Evolutionary conservation across 73 alveolate genomes (phyloP), one percentile per base, ranked within the genome.

Genomic region (Paramecium bursaria): DNA sequence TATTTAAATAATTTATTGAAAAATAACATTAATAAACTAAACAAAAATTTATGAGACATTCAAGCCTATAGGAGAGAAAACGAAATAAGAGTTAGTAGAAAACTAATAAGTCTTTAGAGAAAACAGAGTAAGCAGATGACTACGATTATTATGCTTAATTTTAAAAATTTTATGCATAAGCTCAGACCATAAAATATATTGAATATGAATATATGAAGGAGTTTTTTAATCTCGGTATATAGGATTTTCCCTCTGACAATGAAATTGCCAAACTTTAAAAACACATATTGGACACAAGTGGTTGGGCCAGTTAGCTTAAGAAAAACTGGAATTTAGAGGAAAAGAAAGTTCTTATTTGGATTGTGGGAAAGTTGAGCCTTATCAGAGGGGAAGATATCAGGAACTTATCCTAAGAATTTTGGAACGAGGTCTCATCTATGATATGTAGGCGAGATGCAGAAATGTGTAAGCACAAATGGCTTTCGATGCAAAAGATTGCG

Each of bases 161-260:
- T 39, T 39, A 39, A 39, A 39, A 39, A 5, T 39, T 39, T 11
- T 39, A 7, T 5, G 49, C 11, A 11, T 5, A 7, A 7, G 5
- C 49, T 11, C 14, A 39, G 49, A 11, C 14, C 11, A 39, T 39
- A 7, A 7, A 39, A 39, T 39, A 7, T 11, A 39, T 7, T 67
- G 44, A 67, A 21, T 67, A 39, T 17, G 82, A 67, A 67, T 42
- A 35, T 35, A 67, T 67, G 82, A 67, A 67, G 35, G 82, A 67
- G 27, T 67, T 67, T 19, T 67, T 33, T 10, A 67, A 67, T 67
- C 22, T 67, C 11, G 82, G 82, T n/a, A 44, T 67, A 6, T 9
- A 53, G 0, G 25, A 67, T 19, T 67, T 67, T 67, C 82, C 82
- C 19, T 39, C 53, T 19, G 82, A 35, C 19, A 57, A 67, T 21